Evolutionary conservation across 768 basidiomycete genomes (phyloP).

Genomic region (Lepiota venenata): DNA sequence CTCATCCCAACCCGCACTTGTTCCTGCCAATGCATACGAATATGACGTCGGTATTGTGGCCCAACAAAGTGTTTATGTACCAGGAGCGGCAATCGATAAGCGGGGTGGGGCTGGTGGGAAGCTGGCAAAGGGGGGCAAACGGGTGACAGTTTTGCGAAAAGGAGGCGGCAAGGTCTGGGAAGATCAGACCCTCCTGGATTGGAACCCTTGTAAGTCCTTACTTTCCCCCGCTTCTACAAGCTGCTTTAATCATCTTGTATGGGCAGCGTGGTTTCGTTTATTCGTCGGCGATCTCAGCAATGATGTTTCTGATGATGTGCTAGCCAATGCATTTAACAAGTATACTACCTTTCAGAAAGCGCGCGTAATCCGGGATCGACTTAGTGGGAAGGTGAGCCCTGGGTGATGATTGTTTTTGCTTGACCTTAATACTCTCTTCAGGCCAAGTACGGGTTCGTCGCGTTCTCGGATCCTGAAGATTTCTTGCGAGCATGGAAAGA

Average conservation of each 20-base stretch:
- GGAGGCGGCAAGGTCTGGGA: conserved; percentile 98
- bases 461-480: conserved; percentile 97
- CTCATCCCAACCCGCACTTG: conserved; percentile 71
- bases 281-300: conserved; percentile 98
- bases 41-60: conserved; percentile 90
- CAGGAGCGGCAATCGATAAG: conserved; percentile 88
- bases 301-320: conserved; percentile 94
- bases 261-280: conserved; percentile 89
- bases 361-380: conserved; percentile 89
- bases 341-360: conserved; percentile 94
- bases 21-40: conserved; percentile 88
- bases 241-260: background rate
- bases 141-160: conserved; percentile 91
- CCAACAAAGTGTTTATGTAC: conserved; percentile 90
- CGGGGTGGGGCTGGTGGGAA: conserved; percentile 84
- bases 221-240: conserved; percentile 13
- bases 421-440: conserved; percentile 24
- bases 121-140: conserved; percentile 85
- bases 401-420: background rate
- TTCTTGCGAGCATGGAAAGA: conserved; percentile 99
- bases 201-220: conserved; percentile 83
- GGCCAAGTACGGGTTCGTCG: conserved; percentile 97
- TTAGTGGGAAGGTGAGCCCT: conserved; percentile 80
- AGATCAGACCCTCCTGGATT: conserved; percentile 94
- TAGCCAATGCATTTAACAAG: conserved; percentile 90